Evolutionary conservation across 2,329 filamentous ascomycete genomes (phyloP).

Genomic region (Talaromyces sp.): DNA sequence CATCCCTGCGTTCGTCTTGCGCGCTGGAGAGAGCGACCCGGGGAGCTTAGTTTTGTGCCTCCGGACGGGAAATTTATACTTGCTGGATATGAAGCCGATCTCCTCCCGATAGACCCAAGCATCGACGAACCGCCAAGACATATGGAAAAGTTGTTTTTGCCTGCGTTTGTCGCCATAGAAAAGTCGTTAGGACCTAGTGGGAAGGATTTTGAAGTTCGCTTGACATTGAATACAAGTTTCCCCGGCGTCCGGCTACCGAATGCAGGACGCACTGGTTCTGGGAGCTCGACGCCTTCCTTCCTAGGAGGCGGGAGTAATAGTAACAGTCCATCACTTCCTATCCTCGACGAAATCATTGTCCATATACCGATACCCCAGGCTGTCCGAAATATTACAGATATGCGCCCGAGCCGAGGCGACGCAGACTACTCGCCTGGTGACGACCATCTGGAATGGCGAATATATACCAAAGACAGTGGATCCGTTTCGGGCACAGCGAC

Average conservation of each 20-base stretch:
- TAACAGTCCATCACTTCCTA: slow-evolving; percentile 59
- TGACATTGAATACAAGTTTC: slow-evolving; percentile 68
- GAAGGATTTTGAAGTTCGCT: slow-evolving; percentile 82
- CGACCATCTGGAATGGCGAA: slow-evolving; percentile 73
- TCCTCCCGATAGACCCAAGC: slow-evolving; percentile 68
- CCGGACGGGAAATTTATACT: slow-evolving; percentile 92
- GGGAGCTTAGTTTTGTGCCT: slow-evolving; percentile 91
- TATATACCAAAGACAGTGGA: slow-evolving; percentile 72
- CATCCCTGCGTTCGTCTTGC: slow-evolving; percentile 90
- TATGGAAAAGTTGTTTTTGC: slow-evolving; percentile 69
- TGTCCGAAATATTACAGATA: slow-evolving; percentile 78
- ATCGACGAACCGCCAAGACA: slow-evolving; percentile 54
- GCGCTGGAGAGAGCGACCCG: slow-evolving; percentile 84
- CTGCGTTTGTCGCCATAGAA: slow-evolving; percentile 76
- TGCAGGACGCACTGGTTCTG: slow-evolving; percentile 40
- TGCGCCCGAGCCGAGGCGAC: slow-evolving; percentile 77
- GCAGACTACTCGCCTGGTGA: slow-evolving; percentile 75
- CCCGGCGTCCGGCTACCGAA: slow-evolving; percentile 46
- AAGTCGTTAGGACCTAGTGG: slow-evolving; percentile 72
- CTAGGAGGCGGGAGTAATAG: slow-evolving; percentile 46
- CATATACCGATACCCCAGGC: slow-evolving; percentile 73
- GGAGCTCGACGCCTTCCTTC: slow-evolving; percentile 49
- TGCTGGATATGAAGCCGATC: slow-evolving; percentile 88
- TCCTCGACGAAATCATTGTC: slow-evolving; percentile 73
- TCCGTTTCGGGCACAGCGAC: slow-evolving; percentile 66